Percentiles rank a stretch among this genome's conserved stretches.
Conservation (phyloP, 2,329 filamentous ascomycete genomes). For the Fusarium succisae region DNA sequence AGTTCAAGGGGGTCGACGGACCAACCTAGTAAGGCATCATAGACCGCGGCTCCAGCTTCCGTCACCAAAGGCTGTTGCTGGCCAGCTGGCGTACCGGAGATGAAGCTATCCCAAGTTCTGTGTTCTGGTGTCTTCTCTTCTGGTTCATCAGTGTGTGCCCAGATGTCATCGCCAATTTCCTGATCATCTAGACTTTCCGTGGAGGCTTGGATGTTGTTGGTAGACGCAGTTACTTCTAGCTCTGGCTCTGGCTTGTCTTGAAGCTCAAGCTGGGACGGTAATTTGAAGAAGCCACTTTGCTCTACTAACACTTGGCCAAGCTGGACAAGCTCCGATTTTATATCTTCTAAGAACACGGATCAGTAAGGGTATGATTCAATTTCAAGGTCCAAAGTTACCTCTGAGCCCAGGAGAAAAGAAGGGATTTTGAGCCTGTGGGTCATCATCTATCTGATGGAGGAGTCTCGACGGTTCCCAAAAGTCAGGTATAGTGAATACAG, state of each 20-base stretch:
- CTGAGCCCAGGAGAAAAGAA: constrained; percentile 58
- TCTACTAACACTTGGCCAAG: constrained; percentile 35
- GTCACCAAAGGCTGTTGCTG: constrained; percentile 67
- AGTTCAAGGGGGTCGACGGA: constrained; percentile 52
- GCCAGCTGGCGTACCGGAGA: constrained; percentile 47
- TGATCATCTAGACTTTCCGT: constrained; percentile 5
- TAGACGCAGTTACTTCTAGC: constrained; percentile 5
- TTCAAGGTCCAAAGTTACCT: constrained; percentile 36
- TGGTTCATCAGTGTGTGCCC: constrained; percentile 55
- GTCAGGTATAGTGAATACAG: constrained; percentile 72
- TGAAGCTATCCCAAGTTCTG: constrained; percentile 77
- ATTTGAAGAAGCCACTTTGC: constrained; percentile 47
- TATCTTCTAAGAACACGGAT: constrained; percentile 1
- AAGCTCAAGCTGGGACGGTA: constrained; percentile 27
- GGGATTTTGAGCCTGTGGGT: constrained; percentile 28
- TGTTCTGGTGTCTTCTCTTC: constrained; percentile 53
- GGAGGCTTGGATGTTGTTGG: constrained; percentile 2
- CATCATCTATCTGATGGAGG: constrained; percentile 47
- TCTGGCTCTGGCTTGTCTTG: not conserved
- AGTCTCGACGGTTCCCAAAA: constrained; percentile 66
- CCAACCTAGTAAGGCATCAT: constrained; percentile 68
- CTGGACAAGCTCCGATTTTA: constrained; percentile 26
- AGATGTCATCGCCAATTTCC: constrained; percentile 48
- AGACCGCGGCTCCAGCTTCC: constrained; percentile 72
- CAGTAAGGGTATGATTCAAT: not conserved